phyloP scores from a whole-genome alignment of 108 stramenopile genomes.

The Skeletonema tropicum region DNA sequence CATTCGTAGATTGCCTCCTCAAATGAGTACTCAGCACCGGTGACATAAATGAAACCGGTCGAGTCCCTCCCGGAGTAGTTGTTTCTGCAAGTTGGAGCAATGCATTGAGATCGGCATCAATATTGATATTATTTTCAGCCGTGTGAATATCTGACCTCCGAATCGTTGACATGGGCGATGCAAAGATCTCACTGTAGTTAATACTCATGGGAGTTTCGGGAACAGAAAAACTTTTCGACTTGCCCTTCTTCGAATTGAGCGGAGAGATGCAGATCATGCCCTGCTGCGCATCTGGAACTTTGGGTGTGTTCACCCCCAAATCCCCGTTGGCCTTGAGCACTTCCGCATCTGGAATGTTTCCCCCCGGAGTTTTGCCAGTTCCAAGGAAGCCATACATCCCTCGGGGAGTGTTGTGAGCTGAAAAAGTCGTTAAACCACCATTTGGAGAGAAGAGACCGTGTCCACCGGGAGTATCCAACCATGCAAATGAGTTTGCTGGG shows the following conservation, averaged over 20 bases:
- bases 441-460: constrained; percentile 82
- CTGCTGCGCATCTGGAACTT: constrained; percentile 18
- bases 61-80: constrained; percentile 55
- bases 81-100: constrained; percentile 78
- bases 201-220: constrained; percentile 61
- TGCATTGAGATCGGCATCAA: constrained; percentile 87
- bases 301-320: constrained; percentile 30
- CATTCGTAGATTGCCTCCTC: constrained; percentile 10
- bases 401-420: constrained; percentile 72
- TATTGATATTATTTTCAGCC: constrained; percentile 77
- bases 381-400: constrained; percentile 55
- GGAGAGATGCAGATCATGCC: constrained; percentile 90
- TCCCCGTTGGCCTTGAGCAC: constrained; percentile 43
- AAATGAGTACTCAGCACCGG: constrained; percentile 45
- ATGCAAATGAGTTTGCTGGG: constrained; percentile 61
- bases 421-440: constrained; percentile 56
- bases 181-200: constrained; percentile 79
- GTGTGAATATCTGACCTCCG: constrained; percentile 62
- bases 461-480: constrained; percentile 80
- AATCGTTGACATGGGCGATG: constrained; percentile 64
- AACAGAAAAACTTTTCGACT: constrained; percentile 15
- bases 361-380: constrained; percentile 6
- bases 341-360: not conserved
- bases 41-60: constrained; percentile 34
- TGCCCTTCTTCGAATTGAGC: constrained; percentile 57